Evolutionary conservation across 192 early-diverging fungal genomes (phyloP).

Genomic region (Linnemannia elongata): DNA sequence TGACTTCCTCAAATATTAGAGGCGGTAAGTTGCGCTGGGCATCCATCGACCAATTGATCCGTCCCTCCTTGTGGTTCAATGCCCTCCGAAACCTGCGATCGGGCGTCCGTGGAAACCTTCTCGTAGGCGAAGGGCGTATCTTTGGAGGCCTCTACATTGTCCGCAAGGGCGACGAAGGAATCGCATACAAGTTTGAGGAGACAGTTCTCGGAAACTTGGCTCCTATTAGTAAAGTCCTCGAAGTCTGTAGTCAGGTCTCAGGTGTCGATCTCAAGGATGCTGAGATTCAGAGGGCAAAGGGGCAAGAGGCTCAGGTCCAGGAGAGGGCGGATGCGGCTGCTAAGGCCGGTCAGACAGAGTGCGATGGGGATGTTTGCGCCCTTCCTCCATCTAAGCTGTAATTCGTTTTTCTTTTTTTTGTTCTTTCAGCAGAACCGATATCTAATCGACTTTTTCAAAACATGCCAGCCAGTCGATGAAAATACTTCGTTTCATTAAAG

Average conservation of each 20-base stretch:
- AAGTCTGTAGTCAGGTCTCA: slow-evolving; percentile 57
- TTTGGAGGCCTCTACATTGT: slow-evolving; percentile 58
- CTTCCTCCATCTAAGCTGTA: slow-evolving; percentile 29
- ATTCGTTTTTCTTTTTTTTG: not conserved
- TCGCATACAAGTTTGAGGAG: slow-evolving; percentile 59
- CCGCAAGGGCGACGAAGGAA: slow-evolving; percentile 38
- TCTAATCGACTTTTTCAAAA: no score
- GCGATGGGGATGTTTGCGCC: slow-evolving; percentile 32
- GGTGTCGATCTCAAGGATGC: slow-evolving; percentile 24
- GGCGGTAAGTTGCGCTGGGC: slow-evolving; percentile 51
- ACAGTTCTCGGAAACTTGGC: slow-evolving; percentile 57
- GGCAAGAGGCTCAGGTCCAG: slow-evolving; percentile 24
- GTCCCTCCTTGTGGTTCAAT: slow-evolving; percentile 38
- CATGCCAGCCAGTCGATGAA: no score
- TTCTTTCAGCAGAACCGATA: no score
- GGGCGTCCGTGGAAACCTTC: slow-evolving; percentile 56
- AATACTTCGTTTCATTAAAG: no score
- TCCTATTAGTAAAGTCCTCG: slow-evolving; percentile 56
- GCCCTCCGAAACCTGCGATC: slow-evolving; percentile 42
- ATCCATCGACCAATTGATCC: slow-evolving; percentile 35
- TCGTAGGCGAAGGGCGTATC: slow-evolving; percentile 60
- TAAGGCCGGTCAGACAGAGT: slow-evolving; percentile 26
- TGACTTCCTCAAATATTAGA: not conserved
- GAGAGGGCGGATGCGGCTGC: slow-evolving; percentile 25
- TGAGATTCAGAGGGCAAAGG: slow-evolving; percentile 8